Conservation (phyloP, 768 basidiomycete species). For the Pseudohyphozyma bogoriensis region DNA sequence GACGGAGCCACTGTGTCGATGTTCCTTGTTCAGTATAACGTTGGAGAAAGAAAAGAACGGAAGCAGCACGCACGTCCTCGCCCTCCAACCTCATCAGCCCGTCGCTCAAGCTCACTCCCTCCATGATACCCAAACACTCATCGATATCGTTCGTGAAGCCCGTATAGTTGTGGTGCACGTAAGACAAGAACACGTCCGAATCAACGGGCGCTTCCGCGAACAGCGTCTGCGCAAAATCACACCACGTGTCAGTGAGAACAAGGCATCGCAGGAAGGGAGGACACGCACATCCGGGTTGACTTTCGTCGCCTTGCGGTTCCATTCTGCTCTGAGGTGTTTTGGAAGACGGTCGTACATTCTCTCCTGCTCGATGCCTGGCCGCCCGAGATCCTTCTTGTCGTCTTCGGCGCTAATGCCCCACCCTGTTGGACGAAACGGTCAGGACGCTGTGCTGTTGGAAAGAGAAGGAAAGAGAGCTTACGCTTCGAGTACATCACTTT, state of each 20-base stretch:
- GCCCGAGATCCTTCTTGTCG: conserved; percentile 31
- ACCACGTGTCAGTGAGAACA: background rate
- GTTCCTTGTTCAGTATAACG: background rate
- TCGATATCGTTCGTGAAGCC: conserved; percentile 72
- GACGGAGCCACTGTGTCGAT: conserved; percentile 20
- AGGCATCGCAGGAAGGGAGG: background rate
- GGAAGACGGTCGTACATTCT: conserved; percentile 20
- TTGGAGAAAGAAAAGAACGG: conserved; percentile 24
- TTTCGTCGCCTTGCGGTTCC: conserved; percentile 25
- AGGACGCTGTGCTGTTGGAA: background rate
- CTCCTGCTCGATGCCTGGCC: conserved; percentile 11
- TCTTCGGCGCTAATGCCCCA: conserved; percentile 30
- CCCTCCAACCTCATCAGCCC: conserved; percentile 40
- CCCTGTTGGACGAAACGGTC: conserved; percentile 5
- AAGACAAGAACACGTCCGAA: conserved; percentile 73
- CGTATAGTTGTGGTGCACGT: conserved; percentile 87
- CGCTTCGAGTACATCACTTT: conserved; percentile 93
- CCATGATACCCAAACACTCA: conserved; percentile 57
- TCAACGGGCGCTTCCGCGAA: conserved; percentile 84
- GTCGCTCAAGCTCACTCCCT: conserved; percentile 70
- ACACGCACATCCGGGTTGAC: conserved; percentile 35
- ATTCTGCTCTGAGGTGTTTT: conserved; percentile 21
- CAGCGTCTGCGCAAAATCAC: conserved; percentile 45
- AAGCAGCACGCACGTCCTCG: conserved; percentile 27
- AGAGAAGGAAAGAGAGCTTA: conserved; percentile 35